A percentile compares a stretch with the other conserved stretches of the same genome.
Evolutionary conservation across 495 filamentous ascomycete species (phyloP).

Genomic region (Aspergillus diversus): DNA sequence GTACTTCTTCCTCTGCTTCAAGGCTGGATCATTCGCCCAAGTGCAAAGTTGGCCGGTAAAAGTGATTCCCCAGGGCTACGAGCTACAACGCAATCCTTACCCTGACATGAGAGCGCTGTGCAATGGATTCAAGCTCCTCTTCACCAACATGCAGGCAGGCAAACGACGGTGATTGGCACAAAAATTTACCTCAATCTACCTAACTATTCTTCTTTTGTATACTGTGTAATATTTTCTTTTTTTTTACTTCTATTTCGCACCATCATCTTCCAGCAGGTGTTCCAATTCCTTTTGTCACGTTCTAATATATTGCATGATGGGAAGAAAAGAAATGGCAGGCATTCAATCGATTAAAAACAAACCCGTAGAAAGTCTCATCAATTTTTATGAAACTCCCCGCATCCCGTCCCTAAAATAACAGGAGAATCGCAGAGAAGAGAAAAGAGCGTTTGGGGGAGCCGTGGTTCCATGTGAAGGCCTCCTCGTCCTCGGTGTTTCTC

Average conservation of each 20-base stretch:
- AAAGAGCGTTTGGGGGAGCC: background rate
- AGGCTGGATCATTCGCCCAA: slow-evolving; percentile 73
- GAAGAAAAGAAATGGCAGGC: slow-evolving; percentile 11
- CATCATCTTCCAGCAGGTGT: slow-evolving; percentile 8
- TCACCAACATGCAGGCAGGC: slow-evolving; percentile 56
- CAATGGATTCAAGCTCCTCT: slow-evolving; percentile 80
- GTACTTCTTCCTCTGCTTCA: slow-evolving; percentile 95
- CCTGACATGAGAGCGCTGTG: slow-evolving; percentile 92
- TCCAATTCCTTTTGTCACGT: background rate
- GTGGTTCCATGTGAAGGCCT: slow-evolving; percentile 22
- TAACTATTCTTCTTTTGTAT: slow-evolving; percentile 28
- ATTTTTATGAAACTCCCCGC: background rate
- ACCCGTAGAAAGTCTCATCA: background rate
- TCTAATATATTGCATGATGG: slow-evolving; percentile 15
- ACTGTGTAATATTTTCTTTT: slow-evolving; percentile 26
- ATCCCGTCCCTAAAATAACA: background rate
- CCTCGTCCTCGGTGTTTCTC: slow-evolving; percentile 21
- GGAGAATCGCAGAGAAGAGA: background rate
- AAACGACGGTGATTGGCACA: slow-evolving; percentile 34
- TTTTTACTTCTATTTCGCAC: slow-evolving; percentile 3
- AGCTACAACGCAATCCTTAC: slow-evolving; percentile 82
- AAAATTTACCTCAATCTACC: slow-evolving; percentile 2
- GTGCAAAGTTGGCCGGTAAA: slow-evolving; percentile 85
- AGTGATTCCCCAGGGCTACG: slow-evolving; percentile 86
- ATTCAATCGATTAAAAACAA: slow-evolving; percentile 11